Percentiles rank a stretch among this genome's conserved stretches.
Evolutionary conservation across 139 green algal species (phyloP).

Genomic region (Chlorella sp.): DNA sequence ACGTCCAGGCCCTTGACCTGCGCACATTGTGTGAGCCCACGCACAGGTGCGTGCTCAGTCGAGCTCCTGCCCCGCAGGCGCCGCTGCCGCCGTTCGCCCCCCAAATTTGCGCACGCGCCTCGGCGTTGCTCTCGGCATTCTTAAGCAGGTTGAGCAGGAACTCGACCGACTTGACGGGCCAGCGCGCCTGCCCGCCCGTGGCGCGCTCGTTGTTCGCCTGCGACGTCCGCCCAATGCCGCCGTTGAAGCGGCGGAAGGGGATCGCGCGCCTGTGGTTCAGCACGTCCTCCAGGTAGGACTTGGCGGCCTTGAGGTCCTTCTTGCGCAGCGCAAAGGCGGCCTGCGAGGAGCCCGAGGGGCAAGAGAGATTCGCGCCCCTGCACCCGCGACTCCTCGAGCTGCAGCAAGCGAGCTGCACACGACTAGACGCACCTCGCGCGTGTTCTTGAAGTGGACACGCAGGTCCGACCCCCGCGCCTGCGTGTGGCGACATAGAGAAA

Average conservation of each 20-base stretch:
- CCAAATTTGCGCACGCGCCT: conserved; percentile 61
- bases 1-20: conserved; percentile 96
- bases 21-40: background rate
- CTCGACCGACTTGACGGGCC: conserved; percentile 92
- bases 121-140: conserved; percentile 98
- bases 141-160: conserved; percentile 96
- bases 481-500: background rate
- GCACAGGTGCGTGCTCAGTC: background rate
- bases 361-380: no score
- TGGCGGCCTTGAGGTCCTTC: conserved; percentile 86
- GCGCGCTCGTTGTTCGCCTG: conserved; percentile 80
- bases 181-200: conserved; percentile 88
- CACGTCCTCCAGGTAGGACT: conserved; percentile 95
- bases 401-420: no score
- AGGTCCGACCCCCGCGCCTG: conserved; percentile 86
- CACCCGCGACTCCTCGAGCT: no score
- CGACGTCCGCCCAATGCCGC: conserved; percentile 70
- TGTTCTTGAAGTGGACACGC: conserved; percentile 98
- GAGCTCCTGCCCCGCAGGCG: background rate
- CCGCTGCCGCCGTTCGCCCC: no score
- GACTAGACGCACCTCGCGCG: conserved; percentile 70
- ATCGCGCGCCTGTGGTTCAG: conserved; percentile 89
- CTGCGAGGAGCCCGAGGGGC: no score
- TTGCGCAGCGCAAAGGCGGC: conserved; percentile 74
- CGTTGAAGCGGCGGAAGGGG: conserved; percentile 93